These are phyloP conservation scores for Colletotrichum abscissum DNA, from an alignment of 2,329 filamentous ascomycete species.

Conservation along the genomic window DNA sequence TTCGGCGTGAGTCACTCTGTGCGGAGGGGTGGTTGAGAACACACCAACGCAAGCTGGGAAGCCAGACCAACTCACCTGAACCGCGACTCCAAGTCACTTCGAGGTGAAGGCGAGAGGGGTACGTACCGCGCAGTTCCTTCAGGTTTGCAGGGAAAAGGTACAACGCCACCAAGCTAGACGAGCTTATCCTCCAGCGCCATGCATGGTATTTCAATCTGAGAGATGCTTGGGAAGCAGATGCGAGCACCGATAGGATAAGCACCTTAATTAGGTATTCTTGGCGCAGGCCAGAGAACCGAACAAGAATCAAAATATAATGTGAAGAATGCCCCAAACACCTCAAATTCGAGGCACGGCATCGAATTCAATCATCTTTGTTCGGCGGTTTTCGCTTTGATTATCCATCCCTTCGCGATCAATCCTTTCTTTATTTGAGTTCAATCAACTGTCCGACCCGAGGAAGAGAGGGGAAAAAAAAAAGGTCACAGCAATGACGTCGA, in stretches of 20 bases:
- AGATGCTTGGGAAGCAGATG: not conserved
- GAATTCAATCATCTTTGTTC: not conserved
- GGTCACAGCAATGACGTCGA: conserved; percentile 54
- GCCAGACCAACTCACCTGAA: not conserved
- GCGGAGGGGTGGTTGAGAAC: not conserved
- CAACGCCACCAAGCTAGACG: not conserved
- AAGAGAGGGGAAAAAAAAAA: too few relatives aligned
- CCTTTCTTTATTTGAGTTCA: not conserved
- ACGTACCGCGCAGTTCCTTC: not conserved
- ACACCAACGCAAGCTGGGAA: not conserved
- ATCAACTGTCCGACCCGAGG: not conserved
- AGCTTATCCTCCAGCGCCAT: not conserved
- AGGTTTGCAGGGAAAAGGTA: not conserved
- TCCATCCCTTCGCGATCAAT: not conserved
- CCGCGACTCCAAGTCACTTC: not conserved
- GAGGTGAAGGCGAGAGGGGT: not conserved
- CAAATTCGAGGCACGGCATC: not conserved
- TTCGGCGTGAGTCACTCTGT: conserved; percentile 32
- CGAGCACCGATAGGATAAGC: not conserved
- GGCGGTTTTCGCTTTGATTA: not conserved
- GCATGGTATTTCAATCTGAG: too few relatives aligned
- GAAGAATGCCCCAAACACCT: not conserved
- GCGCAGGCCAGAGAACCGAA: not conserved
- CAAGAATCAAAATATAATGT: not conserved
- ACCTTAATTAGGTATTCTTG: not conserved